Percentiles rank a stretch among this genome's conserved stretches.
Evolutionary conservation across 352 stramenopile species (phyloP).

Genomic region (Globisporangium solare): DNA sequence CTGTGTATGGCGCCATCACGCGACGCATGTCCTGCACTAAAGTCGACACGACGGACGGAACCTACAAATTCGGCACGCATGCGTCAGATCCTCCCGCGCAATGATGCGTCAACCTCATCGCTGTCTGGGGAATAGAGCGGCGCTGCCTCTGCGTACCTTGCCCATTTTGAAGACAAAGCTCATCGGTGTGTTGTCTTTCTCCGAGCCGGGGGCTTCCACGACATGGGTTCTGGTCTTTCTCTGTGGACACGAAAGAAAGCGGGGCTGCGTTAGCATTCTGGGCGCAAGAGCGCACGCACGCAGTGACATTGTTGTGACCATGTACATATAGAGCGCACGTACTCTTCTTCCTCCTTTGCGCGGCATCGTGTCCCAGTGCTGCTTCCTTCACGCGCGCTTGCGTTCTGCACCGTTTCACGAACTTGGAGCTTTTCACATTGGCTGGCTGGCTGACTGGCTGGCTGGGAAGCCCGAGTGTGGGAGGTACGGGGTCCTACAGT

Average conservation of each 20-base stretch:
- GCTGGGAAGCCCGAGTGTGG: background rate
- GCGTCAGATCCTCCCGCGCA: background rate
- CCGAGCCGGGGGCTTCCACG: slow-evolving; percentile 45
- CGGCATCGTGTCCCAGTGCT: slow-evolving; percentile 35
- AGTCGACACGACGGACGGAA: slow-evolving; percentile 66
- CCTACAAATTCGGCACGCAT: slow-evolving; percentile 8
- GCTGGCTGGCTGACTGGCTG: slow-evolving; percentile 5
- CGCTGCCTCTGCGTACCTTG: slow-evolving; percentile 36
- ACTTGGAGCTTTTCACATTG: background rate
- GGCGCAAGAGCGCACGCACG: background rate
- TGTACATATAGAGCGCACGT: slow-evolving; percentile 25
- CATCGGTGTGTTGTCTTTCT: slow-evolving; percentile 86
- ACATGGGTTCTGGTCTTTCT: slow-evolving; percentile 84
- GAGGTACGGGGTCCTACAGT: too few species aligned
- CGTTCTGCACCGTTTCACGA: slow-evolving; percentile 3
- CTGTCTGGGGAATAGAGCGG: too few species aligned
- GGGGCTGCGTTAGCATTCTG: background rate
- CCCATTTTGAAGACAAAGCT: slow-evolving; percentile 92
- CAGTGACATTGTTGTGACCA: slow-evolving; percentile 5
- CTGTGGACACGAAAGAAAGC: slow-evolving; percentile 22
- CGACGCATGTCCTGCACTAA: slow-evolving; percentile 92
- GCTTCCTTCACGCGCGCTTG: background rate
- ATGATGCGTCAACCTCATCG: background rate
- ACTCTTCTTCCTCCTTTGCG: slow-evolving; percentile 84
- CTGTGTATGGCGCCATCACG: slow-evolving; percentile 94